Evolutionary conservation across 1,139 yeast genomes (phyloP).

Genomic region (Hansenula lynferdii): DNA sequence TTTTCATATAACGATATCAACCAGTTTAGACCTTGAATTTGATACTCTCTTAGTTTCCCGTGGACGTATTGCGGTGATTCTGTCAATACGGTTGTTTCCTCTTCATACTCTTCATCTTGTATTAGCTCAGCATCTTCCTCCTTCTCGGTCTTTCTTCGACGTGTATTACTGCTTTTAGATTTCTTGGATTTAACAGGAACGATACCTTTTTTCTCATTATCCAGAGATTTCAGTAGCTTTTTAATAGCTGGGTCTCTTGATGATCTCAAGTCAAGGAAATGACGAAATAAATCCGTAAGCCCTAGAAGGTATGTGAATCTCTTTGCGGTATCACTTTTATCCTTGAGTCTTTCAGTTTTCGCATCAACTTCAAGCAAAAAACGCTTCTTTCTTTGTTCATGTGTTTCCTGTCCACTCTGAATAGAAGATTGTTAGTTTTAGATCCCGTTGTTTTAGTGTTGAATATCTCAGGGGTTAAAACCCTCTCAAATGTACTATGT

Average conservation of each 20-base stretch:
- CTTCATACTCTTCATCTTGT: slow-evolving; percentile 68
- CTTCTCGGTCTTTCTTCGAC: slow-evolving; percentile 72
- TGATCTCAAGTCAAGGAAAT: slow-evolving; percentile 81
- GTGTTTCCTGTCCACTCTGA: slow-evolving; percentile 23
- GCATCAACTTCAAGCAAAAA: slow-evolving; percentile 49
- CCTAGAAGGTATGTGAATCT: slow-evolving; percentile 81
- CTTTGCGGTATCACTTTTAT: slow-evolving; percentile 66
- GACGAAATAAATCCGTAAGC: slow-evolving; percentile 79
- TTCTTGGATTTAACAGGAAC: slow-evolving; percentile 20
- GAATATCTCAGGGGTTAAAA: too few species aligned
- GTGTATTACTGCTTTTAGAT: slow-evolving; percentile 26
- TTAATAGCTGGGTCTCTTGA: slow-evolving; percentile 65
- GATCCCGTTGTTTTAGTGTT: background rate
- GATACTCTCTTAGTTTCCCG: slow-evolving; percentile 75
- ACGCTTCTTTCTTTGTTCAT: slow-evolving; percentile 37
- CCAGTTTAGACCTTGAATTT: slow-evolving; percentile 93
- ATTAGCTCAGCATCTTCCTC: slow-evolving; percentile 91
- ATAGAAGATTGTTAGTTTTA: background rate
- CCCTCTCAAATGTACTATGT: too few species aligned
- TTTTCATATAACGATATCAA: slow-evolving; percentile 76
- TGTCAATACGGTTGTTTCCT: slow-evolving; percentile 53
- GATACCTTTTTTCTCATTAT: slow-evolving; percentile 31
- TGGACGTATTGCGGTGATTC: slow-evolving; percentile 74
- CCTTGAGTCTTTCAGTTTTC: slow-evolving; percentile 48
- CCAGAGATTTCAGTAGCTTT: slow-evolving; percentile 51